Percentiles rank a stretch among this genome's conserved stretches.
These are phyloP conservation scores for Glomus cerebriforme DNA, from an alignment of 192 early-diverging fungal genomes.

Conservation along the genomic window DNA sequence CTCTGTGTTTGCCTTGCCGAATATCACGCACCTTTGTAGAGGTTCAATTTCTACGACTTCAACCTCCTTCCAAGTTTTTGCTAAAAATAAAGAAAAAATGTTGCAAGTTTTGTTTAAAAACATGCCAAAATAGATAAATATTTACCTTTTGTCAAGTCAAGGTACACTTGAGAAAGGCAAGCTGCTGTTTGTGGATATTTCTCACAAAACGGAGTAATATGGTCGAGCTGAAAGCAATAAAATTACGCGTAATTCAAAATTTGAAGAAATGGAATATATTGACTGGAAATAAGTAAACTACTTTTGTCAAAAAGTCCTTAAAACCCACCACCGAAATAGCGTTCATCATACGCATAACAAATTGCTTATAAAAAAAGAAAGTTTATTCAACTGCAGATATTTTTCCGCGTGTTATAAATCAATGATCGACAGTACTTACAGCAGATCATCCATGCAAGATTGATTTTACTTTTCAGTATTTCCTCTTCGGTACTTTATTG, in stretches of 20 bases:
- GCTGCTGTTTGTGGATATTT: slow-evolving; percentile 14
- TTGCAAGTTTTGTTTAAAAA: too few species aligned
- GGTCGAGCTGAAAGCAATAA: neutral
- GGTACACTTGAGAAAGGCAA: neutral
- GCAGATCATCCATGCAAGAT: too few species aligned
- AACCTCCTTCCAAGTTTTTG: neutral
- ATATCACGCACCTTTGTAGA: slow-evolving; percentile 10
- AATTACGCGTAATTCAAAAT: neutral
- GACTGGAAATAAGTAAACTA: neutral
- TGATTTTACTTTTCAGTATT: neutral
- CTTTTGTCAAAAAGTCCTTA: neutral
- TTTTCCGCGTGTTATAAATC: too few species aligned
- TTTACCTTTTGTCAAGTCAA: slow-evolving; percentile 16
- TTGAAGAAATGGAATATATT: neutral
- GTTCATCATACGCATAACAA: neutral
- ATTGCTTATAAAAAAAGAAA: too few species aligned
- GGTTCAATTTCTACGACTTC: slow-evolving; percentile 1
- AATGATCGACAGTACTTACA: too few species aligned
- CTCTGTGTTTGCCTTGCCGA: neutral
- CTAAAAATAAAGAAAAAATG: neutral
- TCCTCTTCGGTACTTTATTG: neutral
- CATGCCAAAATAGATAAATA: neutral
- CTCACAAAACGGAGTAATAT: neutral
- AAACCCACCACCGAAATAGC: neutral
- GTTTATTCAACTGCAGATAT: too few species aligned